Percentiles rank a stretch among this genome's conserved stretches.
Conservation (phyloP, 768 basidiomycete genomes). For the Leucosporidium yakuticum region DNA sequence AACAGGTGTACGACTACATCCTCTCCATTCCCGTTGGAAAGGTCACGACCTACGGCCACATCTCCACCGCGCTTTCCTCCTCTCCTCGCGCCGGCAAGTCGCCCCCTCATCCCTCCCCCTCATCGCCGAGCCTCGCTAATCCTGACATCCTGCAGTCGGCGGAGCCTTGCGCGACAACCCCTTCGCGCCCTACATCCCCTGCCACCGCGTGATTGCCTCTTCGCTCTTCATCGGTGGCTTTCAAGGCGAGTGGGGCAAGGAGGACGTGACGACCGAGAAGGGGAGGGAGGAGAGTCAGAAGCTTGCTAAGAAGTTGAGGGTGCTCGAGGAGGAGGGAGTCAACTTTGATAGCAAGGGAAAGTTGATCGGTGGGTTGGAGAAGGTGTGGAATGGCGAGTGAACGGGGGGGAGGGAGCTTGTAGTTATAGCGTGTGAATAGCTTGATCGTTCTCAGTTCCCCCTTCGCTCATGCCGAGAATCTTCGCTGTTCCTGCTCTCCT, state of each 20-base stretch:
- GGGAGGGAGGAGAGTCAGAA: slow-evolving; percentile 43
- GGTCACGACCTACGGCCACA: slow-evolving; percentile 34
- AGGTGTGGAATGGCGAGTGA: neutral
- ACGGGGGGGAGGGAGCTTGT: no score
- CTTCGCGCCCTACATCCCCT: slow-evolving; percentile 62
- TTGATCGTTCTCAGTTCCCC: no score
- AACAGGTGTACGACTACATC: slow-evolving; percentile 29
- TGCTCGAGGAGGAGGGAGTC: slow-evolving; percentile 56
- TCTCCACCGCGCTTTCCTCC: slow-evolving; percentile 9
- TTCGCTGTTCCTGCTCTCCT: no score
- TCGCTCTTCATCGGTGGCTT: slow-evolving; percentile 60
- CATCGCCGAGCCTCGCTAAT: neutral
- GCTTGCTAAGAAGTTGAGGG: slow-evolving; percentile 49
- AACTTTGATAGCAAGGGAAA: slow-evolving; percentile 50
- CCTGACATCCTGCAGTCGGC: slow-evolving; percentile 49
- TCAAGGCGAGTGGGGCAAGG: slow-evolving; percentile 52
- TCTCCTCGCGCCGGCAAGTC: slow-evolving; percentile 15
- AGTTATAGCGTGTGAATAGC: no score
- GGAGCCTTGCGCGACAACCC: slow-evolving; percentile 60
- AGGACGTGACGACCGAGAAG: slow-evolving; percentile 37
- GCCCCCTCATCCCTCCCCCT: neutral
- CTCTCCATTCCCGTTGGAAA: slow-evolving; percentile 25
- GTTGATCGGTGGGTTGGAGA: slow-evolving; percentile 38
- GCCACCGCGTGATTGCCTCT: slow-evolving; percentile 64
- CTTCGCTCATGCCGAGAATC: no score